Evolutionary conservation across 805 yeast genomes (phyloP), one percentile per base, ranked within the genome.

Genomic region (Diddensiella transvaalensis): DNA sequence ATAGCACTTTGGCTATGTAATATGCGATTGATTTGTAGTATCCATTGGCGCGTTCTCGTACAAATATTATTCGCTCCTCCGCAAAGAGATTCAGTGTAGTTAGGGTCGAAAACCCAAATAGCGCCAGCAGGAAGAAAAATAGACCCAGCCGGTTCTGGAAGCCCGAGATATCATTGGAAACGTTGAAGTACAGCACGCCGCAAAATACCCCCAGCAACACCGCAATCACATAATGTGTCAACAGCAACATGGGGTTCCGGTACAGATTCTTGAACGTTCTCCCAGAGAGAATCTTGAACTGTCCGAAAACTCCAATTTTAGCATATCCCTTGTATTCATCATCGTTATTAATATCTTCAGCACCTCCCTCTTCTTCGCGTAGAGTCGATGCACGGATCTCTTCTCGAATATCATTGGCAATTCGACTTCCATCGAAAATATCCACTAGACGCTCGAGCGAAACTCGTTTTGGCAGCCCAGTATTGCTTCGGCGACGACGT

Each of bases 121-220:
- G 78, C 2, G 98, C 87, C 52, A 93, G 73, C 44, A 90, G 68
- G 66, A 93, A 93, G 72, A 93, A 91, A 67, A 93, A 93, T 51
- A 93, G 72, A 0, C 99, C 99, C 55, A 93, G 74, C 58, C 99
- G 76, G 67, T 93, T 93, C 66, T 93, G 99, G 73, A 93, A 93
- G 0, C 99, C 99, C 60, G 96, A 82, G 47, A 93, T 91, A 64
- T 91, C 96, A 62, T 88, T 85, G 37, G 82, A 72, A 22, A 91
- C 82, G 60, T 88, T 75, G 68, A 83, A 91, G 65, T 93, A 93
- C 36, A 93, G 72, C 43, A 78, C 78, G 0, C 98, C 96, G 66
- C 96, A 83, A 67, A 91, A 85, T 3, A 82, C 61, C 0, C 96
- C 96, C 65, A 91, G 79, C 13, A 82, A 64, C 5, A 87, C 66